Conservation (phyloP, 2,329 filamentous ascomycete species). For the Hypoxylon sp. region DNA sequence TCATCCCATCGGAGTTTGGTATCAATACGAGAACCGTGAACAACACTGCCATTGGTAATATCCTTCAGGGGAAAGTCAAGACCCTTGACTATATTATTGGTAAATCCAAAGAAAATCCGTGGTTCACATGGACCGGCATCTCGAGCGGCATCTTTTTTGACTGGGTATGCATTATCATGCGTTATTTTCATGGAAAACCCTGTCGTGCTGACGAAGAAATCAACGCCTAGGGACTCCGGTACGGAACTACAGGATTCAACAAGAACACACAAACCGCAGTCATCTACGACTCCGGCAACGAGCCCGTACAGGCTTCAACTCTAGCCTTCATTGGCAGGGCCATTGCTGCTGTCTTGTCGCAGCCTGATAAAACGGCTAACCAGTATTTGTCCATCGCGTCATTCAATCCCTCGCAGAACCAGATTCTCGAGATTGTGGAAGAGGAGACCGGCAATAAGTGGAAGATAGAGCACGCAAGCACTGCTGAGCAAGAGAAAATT, state of each 20-base stretch:
- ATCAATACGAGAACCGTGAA: constrained; percentile 52
- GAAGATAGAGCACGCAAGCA: constrained; percentile 59
- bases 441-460: constrained; percentile 66
- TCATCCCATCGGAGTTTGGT: constrained; percentile 70
- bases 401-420: constrained; percentile 70
- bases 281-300: constrained; percentile 70
- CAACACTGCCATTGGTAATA: constrained; percentile 45
- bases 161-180: constrained; percentile 58
- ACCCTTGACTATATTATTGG: constrained; percentile 66
- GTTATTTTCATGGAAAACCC: not conserved
- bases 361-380: constrained; percentile 68
- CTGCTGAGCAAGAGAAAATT: constrained; percentile 56
- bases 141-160: constrained; percentile 74
- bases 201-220: not conserved
- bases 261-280: constrained; percentile 63
- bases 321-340: constrained; percentile 66
- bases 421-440: constrained; percentile 69
- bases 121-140: constrained; percentile 72
- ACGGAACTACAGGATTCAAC: constrained; percentile 67
- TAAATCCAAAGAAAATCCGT: constrained; percentile 60
- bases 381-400: constrained; percentile 71
- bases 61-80: constrained; percentile 51
- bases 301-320: constrained; percentile 66
- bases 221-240: constrained; percentile 59
- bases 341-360: constrained; percentile 65